These are phyloP conservation scores for Peziza echinospora DNA, from an alignment of 495 filamentous ascomycete species.

Conservation along the genomic window DNA sequence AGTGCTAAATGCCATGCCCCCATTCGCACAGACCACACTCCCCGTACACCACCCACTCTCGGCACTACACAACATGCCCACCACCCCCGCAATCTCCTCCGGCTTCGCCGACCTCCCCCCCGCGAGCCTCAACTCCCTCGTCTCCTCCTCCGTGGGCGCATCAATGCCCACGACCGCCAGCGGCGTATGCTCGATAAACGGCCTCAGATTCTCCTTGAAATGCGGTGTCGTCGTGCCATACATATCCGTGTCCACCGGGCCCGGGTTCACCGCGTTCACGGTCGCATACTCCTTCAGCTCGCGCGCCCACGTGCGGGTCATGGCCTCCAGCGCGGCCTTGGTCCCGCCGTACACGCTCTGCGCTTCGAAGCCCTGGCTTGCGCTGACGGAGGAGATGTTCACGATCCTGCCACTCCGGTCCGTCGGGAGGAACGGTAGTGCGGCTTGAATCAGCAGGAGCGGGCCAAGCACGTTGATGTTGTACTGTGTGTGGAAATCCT, in stretches of 20 bases:
- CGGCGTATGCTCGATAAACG: constrained; percentile 48
- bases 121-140: constrained; percentile 35
- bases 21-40: constrained; percentile 70
- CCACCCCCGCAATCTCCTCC: constrained; percentile 59
- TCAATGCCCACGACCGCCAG: constrained; percentile 27
- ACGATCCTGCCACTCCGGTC: constrained; percentile 62
- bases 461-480: constrained; percentile 70
- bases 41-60: constrained; percentile 69
- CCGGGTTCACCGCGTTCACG: constrained; percentile 76
- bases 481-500: constrained; percentile 51
- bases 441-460: constrained; percentile 55
- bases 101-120: constrained; percentile 53
- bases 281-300: constrained; percentile 60
- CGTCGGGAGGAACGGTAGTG: constrained; percentile 43
- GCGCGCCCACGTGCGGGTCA: constrained; percentile 74
- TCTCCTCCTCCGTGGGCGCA: constrained; percentile 38
- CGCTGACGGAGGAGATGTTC: constrained; percentile 51
- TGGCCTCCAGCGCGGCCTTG: constrained; percentile 76
- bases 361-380: constrained; percentile 42
- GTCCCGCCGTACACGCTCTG: constrained; percentile 72
- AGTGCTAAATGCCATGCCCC: constrained; percentile 34
- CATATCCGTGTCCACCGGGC: constrained; percentile 69
- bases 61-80: constrained; percentile 57
- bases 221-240: constrained; percentile 23
- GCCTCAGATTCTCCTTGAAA: constrained; percentile 24